A percentile compares a stretch with the other conserved stretches of the same genome.
Evolutionary conservation across 768 basidiomycete genomes (phyloP).

Genomic region (Psilocybe sp.): DNA sequence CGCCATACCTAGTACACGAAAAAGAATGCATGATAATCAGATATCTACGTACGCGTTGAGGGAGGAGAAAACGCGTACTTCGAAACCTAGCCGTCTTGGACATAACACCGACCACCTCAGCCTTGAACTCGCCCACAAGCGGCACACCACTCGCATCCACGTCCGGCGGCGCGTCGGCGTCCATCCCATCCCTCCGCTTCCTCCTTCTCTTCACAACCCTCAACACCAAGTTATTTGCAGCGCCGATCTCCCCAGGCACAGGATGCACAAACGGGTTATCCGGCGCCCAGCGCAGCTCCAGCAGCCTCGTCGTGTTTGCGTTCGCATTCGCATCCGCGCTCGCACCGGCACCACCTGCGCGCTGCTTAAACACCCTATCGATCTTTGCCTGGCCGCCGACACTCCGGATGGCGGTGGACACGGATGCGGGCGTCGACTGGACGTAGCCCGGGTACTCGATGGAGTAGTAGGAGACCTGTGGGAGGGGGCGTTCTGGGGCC

Average conservation of each 20-base stretch:
- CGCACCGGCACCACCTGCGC: conserved; percentile 35
- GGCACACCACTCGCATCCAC: conserved; percentile 16
- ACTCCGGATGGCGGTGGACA: conserved; percentile 57
- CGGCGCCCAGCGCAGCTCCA: conserved; percentile 78
- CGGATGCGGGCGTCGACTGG: conserved; percentile 41
- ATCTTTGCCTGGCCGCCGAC: conserved; percentile 71
- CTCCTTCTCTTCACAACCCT: conserved; percentile 77
- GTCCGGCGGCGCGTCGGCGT: too few relatives aligned
- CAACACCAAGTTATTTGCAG: conserved; percentile 78
- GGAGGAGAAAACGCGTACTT: too few relatives aligned
- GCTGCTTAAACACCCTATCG: conserved; percentile 75
- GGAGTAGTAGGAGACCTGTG: conserved; percentile 65
- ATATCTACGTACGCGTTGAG: too few relatives aligned
- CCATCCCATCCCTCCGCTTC: conserved; percentile 24
- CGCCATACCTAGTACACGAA: conserved; percentile 74
- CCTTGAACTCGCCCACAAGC: conserved; percentile 68
- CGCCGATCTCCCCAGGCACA: conserved; percentile 74
- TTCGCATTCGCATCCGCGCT: too few relatives aligned
- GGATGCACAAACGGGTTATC: conserved; percentile 81
- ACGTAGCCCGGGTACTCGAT: conserved; percentile 93
- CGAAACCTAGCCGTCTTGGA: conserved; percentile 86
- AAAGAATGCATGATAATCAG: too few relatives aligned
- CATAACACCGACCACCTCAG: conserved; percentile 71
- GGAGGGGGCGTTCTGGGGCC: conserved; percentile 37
- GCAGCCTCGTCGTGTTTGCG: conserved; percentile 19